Evolutionary conservation across 2,329 filamentous ascomycete species (phyloP), one percentile per base, ranked within the genome.

Genomic region (Fusarium veterinarium): DNA sequence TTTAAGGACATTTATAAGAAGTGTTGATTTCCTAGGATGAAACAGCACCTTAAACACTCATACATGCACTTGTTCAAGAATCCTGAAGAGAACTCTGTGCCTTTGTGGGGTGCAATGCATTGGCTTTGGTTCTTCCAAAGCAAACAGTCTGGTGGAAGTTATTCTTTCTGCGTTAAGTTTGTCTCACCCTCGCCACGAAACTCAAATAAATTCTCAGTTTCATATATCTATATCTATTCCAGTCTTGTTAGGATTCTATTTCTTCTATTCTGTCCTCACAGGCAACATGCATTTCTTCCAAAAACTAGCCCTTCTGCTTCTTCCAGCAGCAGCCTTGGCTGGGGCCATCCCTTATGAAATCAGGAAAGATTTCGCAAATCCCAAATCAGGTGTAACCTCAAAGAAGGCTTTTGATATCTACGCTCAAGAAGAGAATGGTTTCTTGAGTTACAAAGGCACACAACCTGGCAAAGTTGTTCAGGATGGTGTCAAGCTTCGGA

Each of bases 401-500:
- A 19, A 38, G 11, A 44, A 30, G 0, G 4, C 14, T 5, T 5
- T 5, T 3, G 40, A 35, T 8, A 60, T 35, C 31, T 4, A 16
- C 17, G 7, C n/a, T 2, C 17, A 9, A 7, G 14, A 10, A 10
- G n/a, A 5, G 6, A 14, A 16, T 2, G 1, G 5, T 5, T 65
- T 63, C 37, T n/a, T 41, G 19, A 63, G 40, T 20, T 55, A 41
- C 19, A 20, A 40, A 37, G 11, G 45, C 25, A 60, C 25, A 19
- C 55, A 41, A 3, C 62, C 65, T 0, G 62, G 65, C 7, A 13
- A 23, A 35, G 52, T 44, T 8, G 57, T 76, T 19, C 72, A 76
- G 30, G 40, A n/a, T 1, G 78, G 77, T 5, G 77, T 76, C 13
- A 76, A 83, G 49, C 77, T 83, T 1, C 78, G 81, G 10, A 80